Evolutionary conservation across 345 rosid species (phyloP).

Genomic region (Salix viminalis): DNA sequence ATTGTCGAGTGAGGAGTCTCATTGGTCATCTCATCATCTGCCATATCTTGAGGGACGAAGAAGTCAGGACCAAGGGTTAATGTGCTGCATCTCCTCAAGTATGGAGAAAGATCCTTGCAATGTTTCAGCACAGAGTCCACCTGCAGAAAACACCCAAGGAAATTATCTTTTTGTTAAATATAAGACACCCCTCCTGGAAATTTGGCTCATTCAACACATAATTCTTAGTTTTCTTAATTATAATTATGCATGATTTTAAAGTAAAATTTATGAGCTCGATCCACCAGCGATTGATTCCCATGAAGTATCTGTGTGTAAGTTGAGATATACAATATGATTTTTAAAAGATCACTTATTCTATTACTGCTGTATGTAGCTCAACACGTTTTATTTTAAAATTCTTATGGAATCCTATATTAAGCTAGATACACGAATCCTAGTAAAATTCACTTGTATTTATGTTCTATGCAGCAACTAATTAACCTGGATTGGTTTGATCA

Average conservation of each 20-base stretch:
- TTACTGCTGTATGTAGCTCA: too few relatives aligned
- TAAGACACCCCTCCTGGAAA: not conserved
- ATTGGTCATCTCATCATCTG: constrained; percentile 53
- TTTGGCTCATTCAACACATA: not conserved
- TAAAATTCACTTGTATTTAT: not conserved
- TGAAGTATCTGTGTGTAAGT: too few relatives aligned
- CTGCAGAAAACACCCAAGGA: constrained; percentile 15
- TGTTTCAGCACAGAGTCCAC: constrained; percentile 91
- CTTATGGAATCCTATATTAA: too few relatives aligned
- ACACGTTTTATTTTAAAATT: too few relatives aligned
- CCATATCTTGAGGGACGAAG: constrained; percentile 76
- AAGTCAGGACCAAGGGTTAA: constrained; percentile 83
- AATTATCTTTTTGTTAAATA: not conserved
- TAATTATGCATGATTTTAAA: not conserved
- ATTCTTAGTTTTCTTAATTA: not conserved
- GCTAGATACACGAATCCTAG: not conserved
- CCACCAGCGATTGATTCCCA: too few relatives aligned
- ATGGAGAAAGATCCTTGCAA: constrained; percentile 61
- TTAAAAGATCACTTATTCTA: too few relatives aligned
- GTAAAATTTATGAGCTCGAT: too few relatives aligned
- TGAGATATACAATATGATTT: too few relatives aligned
- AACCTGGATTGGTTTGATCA: too few relatives aligned
- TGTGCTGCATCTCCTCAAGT: constrained; percentile 55
- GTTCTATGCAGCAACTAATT: too few relatives aligned
- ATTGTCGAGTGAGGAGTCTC: constrained; percentile 67